Conservation (phyloP, 179 eudicot species). For the Dionaea muscipula region DNA sequence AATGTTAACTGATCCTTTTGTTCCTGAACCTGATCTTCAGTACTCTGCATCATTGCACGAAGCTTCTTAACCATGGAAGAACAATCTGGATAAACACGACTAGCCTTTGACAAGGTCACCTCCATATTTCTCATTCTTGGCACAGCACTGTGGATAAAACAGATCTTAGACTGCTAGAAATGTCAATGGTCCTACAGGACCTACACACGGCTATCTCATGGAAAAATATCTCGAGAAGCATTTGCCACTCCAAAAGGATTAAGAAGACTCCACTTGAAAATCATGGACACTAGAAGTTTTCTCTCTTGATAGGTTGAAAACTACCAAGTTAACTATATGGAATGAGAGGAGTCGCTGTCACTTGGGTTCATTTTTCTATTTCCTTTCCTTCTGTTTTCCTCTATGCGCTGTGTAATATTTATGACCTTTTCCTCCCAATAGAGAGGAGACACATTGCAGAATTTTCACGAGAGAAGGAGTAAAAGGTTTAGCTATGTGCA, state of each 20-base stretch:
- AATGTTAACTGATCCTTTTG: constrained; percentile 53
- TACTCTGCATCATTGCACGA: constrained; percentile 74
- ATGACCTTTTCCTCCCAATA: too few species aligned
- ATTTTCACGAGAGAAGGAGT: too few species aligned
- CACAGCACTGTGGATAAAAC: constrained; percentile 35
- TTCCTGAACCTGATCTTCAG: constrained; percentile 64
- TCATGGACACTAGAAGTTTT: background rate
- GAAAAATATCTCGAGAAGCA: too few species aligned
- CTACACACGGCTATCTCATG: background rate
- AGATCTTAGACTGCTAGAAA: background rate
- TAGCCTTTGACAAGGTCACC: constrained; percentile 55
- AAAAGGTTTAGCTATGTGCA: background rate
- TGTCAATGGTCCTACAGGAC: background rate
- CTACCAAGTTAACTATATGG: background rate
- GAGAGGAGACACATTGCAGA: too few species aligned
- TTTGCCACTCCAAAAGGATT: background rate
- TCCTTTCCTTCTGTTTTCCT: too few species aligned
- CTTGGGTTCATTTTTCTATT: too few species aligned
- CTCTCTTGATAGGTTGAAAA: background rate
- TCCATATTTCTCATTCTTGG: constrained; percentile 68
- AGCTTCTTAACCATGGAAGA: constrained; percentile 61
- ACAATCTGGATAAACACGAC: constrained; percentile 65
- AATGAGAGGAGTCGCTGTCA: too few species aligned
- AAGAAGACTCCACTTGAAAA: background rate
- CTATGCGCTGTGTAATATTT: too few species aligned